phyloP scores from a whole-genome alignment of 768 basidiomycete species.

The Amanita rubescens region DNA sequence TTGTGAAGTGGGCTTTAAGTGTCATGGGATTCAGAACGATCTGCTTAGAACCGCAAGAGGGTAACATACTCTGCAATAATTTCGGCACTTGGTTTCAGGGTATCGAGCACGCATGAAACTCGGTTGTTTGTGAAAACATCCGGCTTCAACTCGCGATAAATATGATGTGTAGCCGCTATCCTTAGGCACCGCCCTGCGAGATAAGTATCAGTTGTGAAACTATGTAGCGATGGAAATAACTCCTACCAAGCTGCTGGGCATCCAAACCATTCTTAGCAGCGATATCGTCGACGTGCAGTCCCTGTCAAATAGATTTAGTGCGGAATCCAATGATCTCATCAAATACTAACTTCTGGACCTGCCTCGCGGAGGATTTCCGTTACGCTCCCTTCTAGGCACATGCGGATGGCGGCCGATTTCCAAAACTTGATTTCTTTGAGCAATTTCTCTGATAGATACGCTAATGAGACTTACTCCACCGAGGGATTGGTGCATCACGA shows the following conservation, averaged over 20 bases:
- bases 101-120: constrained; percentile 14
- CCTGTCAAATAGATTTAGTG: constrained; percentile 14
- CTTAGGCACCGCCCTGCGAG: constrained; percentile 16
- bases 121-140: constrained; percentile 20
- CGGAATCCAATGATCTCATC: neutral
- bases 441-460: neutral
- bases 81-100: neutral
- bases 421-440: constrained; percentile 11
- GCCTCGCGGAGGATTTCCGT: constrained; percentile 26
- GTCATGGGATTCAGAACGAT: neutral
- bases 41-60: neutral
- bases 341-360: constrained; percentile 19
- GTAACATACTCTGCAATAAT: neutral
- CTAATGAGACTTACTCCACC: constrained; percentile 6
- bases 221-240: neutral
- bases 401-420: constrained; percentile 18
- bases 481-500: constrained; percentile 9
- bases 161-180: constrained; percentile 17
- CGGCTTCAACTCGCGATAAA: constrained; percentile 19
- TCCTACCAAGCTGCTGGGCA: constrained; percentile 26
- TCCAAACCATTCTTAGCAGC: constrained; percentile 24
- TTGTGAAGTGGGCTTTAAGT: constrained; percentile 18
- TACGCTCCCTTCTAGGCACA: constrained; percentile 17
- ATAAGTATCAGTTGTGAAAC: neutral
- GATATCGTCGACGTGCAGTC: constrained; percentile 31